These are phyloP conservation scores for Apocynum venetum DNA, from an alignment of 257 asterid species.

Conservation along the genomic window DNA sequence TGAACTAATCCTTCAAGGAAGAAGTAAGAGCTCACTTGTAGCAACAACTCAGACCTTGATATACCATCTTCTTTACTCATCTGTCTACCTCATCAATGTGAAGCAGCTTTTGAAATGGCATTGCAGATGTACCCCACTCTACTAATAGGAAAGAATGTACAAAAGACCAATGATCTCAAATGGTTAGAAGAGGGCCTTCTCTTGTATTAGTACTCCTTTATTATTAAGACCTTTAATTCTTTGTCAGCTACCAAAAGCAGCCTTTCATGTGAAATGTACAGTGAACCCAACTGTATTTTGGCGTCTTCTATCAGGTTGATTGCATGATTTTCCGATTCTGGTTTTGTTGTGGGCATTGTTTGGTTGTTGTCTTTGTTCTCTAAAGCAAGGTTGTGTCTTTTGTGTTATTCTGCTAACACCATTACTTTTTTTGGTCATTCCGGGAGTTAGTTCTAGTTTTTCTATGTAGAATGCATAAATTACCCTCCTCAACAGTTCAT, in stretches of 20 bases:
- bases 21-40: slow-evolving; percentile 21
- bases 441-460: not conserved
- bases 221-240: slow-evolving; percentile 53
- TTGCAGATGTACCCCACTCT: slow-evolving; percentile 62
- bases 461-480: not conserved
- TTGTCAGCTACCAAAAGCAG: slow-evolving; percentile 66
- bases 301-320: slow-evolving; percentile 51
- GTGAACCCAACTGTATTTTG: slow-evolving; percentile 87
- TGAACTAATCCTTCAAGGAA: slow-evolving; percentile 24
- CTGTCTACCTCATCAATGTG: slow-evolving; percentile 67
- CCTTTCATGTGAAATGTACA: slow-evolving; percentile 86
- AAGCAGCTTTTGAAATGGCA: slow-evolving; percentile 57
- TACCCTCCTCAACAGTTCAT: no score
- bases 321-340: slow-evolving; percentile 21
- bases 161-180: slow-evolving; percentile 50
- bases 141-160: slow-evolving; percentile 55
- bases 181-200: slow-evolving; percentile 34
- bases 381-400: slow-evolving; percentile 27
- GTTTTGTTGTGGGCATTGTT: slow-evolving; percentile 28
- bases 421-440: not conserved
- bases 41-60: slow-evolving; percentile 30
- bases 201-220: slow-evolving; percentile 30
- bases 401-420: slow-evolving; percentile 10
- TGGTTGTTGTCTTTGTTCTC: slow-evolving; percentile 36
- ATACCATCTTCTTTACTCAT: slow-evolving; percentile 32